These are phyloP conservation scores for Conidiobolus incongruus DNA, from an alignment of 371 early-diverging fungal genomes.

Conservation along the genomic window DNA sequence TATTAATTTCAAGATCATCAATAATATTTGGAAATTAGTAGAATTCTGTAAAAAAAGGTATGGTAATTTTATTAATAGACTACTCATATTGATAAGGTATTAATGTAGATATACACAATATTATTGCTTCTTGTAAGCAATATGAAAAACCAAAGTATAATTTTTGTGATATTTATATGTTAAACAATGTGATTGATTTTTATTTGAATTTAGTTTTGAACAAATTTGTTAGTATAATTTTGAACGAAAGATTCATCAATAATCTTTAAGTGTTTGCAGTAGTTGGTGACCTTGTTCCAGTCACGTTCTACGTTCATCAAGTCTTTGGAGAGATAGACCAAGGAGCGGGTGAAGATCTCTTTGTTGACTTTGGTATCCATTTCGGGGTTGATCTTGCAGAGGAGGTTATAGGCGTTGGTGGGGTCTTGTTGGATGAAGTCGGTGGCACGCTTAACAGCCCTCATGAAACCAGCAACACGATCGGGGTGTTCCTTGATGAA, in stretches of 20 bases:
- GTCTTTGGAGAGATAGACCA: constrained; percentile 32
- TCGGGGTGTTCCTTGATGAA: constrained; percentile 29
- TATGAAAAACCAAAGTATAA: too few species aligned
- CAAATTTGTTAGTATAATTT: constrained; percentile 33
- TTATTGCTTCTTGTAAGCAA: too few species aligned
- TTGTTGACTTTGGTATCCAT: constrained; percentile 24
- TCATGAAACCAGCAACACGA: constrained; percentile 25
- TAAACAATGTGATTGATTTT: too few species aligned
- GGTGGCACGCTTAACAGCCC: constrained; percentile 23
- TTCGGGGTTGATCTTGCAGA: constrained; percentile 31
- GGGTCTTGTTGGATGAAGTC: constrained; percentile 28
- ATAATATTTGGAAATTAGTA: too few species aligned
- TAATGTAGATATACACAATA: too few species aligned
- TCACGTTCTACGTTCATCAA: constrained; percentile 35
- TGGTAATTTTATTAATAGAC: too few species aligned
- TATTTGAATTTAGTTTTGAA: too few species aligned
- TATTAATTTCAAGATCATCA: too few species aligned
- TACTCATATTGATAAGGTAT: too few species aligned
- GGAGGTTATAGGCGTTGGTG: constrained; percentile 20
- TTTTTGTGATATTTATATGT: too few species aligned
- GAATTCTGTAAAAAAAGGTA: too few species aligned
- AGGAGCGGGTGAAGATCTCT: constrained; percentile 35
- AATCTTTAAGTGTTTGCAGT: constrained; percentile 29
- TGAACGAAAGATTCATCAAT: constrained; percentile 24
- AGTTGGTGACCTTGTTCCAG: constrained; percentile 42